Percentiles rank a stretch among this genome's conserved stretches.
phyloP scores from a whole-genome alignment of 2,329 filamentous ascomycete genomes.

The Sarocladium strictum region DNA sequence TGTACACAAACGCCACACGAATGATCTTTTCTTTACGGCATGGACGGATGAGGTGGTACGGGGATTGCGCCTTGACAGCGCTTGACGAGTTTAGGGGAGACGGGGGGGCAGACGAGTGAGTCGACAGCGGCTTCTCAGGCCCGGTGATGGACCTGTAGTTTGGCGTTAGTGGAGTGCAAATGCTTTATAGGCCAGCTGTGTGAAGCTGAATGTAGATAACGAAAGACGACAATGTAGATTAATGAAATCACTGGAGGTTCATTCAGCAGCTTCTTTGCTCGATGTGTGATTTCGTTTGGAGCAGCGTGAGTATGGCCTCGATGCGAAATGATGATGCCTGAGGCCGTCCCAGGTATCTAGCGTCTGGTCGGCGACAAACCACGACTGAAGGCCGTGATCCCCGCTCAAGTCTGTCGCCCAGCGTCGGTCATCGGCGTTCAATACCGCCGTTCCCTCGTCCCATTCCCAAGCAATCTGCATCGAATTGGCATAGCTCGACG shows the following conservation, averaged over 20 bases:
- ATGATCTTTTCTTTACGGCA: conserved; percentile 11
- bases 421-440: conserved; percentile 3
- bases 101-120: too few relatives aligned
- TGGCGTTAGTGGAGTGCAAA: neutral
- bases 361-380: neutral
- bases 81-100: too few relatives aligned
- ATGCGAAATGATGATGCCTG: neutral
- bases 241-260: too few relatives aligned
- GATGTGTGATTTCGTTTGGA: too few relatives aligned
- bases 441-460: neutral
- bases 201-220: neutral
- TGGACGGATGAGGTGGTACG: neutral
- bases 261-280: too few relatives aligned
- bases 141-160: neutral
- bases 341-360: neutral
- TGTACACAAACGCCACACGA: neutral
- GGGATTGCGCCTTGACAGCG: neutral
- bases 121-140: too few relatives aligned
- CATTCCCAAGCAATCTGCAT: neutral
- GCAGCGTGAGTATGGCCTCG: too few relatives aligned
- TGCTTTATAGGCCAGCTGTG: neutral
- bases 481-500: neutral
- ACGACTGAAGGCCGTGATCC: neutral
- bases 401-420: neutral
- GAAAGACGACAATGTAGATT: neutral